Conservation (phyloP, 1,139 yeast species). For the Candida smagusa region DNA sequence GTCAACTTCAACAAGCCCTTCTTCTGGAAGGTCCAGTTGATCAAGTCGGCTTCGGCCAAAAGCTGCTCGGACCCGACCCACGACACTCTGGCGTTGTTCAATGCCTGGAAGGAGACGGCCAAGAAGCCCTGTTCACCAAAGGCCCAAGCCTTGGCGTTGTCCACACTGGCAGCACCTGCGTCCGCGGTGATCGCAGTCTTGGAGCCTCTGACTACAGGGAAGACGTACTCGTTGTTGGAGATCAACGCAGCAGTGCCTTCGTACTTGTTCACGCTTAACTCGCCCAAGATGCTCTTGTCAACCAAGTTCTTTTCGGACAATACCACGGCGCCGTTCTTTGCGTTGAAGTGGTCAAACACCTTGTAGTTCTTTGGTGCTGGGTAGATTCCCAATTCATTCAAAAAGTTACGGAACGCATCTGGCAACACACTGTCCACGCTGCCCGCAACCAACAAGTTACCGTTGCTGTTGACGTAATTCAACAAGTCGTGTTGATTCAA, state of each 20-base stretch:
- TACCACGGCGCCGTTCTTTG: slow-evolving; percentile 21
- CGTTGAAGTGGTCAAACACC: slow-evolving; percentile 63
- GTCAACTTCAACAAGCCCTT: slow-evolving; percentile 60
- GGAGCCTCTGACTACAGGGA: slow-evolving; percentile 72
- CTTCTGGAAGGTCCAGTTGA: slow-evolving; percentile 76
- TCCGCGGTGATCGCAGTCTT: slow-evolving; percentile 60
- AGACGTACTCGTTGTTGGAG: slow-evolving; percentile 52
- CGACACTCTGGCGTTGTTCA: slow-evolving; percentile 70
- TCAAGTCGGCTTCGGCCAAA: slow-evolving; percentile 48
- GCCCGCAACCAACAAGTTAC: slow-evolving; percentile 72
- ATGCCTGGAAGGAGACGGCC: slow-evolving; percentile 79
- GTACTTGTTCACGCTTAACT: slow-evolving; percentile 20
- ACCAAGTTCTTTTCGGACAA: slow-evolving; percentile 26
- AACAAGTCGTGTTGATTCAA: slow-evolving; percentile 32
- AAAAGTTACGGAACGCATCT: slow-evolving; percentile 62
- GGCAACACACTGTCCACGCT: slow-evolving; percentile 43
- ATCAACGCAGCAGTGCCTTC: slow-evolving; percentile 42
- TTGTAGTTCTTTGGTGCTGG: slow-evolving; percentile 77
- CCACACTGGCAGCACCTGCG: slow-evolving; percentile 34
- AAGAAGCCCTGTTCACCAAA: slow-evolving; percentile 77
- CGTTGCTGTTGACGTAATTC: slow-evolving; percentile 61
- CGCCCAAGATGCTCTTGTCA: slow-evolving; percentile 20
- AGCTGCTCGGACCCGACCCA: slow-evolving; percentile 75
- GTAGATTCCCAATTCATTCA: slow-evolving; percentile 78
- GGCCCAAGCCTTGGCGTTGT: slow-evolving; percentile 64